Evolutionary conservation across 495 filamentous ascomycete species (phyloP).

Genomic region (Bacidia rubella): DNA sequence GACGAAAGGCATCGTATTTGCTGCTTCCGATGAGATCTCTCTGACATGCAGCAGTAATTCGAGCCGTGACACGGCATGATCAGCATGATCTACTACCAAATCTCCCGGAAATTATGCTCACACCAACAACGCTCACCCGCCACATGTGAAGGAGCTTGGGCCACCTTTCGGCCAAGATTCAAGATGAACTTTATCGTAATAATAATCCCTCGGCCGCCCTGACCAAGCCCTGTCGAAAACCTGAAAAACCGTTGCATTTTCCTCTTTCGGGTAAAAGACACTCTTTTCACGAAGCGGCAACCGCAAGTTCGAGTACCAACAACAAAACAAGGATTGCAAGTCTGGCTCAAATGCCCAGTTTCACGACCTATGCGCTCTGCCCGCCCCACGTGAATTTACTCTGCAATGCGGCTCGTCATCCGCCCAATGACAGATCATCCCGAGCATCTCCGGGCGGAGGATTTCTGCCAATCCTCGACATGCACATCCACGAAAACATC

Average conservation of each 20-base stretch:
- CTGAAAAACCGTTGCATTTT: background rate
- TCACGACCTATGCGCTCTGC: background rate
- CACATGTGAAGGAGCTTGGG: background rate
- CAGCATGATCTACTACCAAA: background rate
- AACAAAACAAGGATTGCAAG: background rate
- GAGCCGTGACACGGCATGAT: background rate
- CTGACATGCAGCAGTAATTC: background rate
- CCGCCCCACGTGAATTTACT: background rate
- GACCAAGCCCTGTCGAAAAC: background rate
- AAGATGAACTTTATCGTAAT: background rate
- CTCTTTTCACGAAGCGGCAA: background rate
- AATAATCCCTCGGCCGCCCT: background rate
- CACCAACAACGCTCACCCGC: background rate
- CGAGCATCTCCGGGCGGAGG: no score
- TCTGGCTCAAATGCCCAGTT: background rate
- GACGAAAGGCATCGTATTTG: no score
- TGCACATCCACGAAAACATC: no score
- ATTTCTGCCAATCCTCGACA: no score
- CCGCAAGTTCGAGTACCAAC: background rate
- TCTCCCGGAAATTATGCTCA: background rate
- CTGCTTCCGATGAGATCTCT: no score
- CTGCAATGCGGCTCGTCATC: no score
- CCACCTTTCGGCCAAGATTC: background rate
- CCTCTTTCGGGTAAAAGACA: background rate
- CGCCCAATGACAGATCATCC: no score